Base-by-base conservation (phyloP, 2,329 filamentous ascomycete genomes). In the Paramyrothecium sp. region DNA sequence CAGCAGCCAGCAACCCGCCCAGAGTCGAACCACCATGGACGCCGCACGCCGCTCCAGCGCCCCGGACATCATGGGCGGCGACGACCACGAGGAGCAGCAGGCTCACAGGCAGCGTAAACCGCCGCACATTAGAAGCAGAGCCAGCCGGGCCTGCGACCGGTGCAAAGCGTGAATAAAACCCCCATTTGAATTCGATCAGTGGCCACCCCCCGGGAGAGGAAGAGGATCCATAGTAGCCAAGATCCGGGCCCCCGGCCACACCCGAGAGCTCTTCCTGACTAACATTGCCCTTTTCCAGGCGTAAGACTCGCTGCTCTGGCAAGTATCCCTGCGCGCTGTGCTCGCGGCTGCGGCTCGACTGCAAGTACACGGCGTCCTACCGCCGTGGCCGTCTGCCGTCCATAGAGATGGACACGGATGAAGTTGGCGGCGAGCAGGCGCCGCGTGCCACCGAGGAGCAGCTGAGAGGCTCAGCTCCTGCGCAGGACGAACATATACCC, bases 251-350 rank as follows among this genome's bases (percentile, higher is more conserved):
- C 38, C 38, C 38, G 38, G 38, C 38, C 4, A 16, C n/a, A 19
- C 13, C 38, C n/a, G 38, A 44, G 38, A 44, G 38, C 13, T 44
- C 38, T 5, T 44, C 4, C 38, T 44, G 38, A 44, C 38, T 23
- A 26, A 26, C 38, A 47, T 19, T 13, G 17, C 19, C 13, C 13
- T 33, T 7, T 13, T 20, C 19, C 21, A 67, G 65, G 13, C 64
- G 64, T 17, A 67, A 67, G 26, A 66, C 65, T 46, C 58, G 63
- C 23, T 67, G 65, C 51, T 67, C 65, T 2, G 65, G 63, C 3
- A 65, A 61, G 48, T 66, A 62, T 49, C 63, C 63, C 3, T 67
- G 65, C 52, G 53, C 60, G 7, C 58, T 64, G 3, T 67, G 65
- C 46, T 61, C 63, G 1, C 65, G 62, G 0, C 59, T 67, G 17